Evolutionary conservation across 176 grass and related monocot species (phyloP), one percentile per base, ranked within the genome.

Genomic region (Coix lacrymajobi): DNA sequence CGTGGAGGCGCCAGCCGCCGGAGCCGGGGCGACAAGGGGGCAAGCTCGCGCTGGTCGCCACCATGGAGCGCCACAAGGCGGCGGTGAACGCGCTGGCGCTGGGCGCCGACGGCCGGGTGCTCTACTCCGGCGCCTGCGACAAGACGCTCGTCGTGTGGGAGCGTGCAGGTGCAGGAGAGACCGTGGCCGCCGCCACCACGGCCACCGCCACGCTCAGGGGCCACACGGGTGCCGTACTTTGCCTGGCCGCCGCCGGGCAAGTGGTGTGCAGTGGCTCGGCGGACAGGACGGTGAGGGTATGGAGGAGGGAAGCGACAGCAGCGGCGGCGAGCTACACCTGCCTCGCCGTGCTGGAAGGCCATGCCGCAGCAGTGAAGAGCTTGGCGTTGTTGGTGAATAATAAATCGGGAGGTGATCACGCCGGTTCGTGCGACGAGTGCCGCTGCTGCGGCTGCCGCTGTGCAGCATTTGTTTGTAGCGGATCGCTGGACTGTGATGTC

Each of bases 81-180:
- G 91, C 81, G 0, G 91, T 93, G 63, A 97, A 93, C 54, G 84
- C 94, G 15, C 85, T 97, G 46, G 91, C 80, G 11, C 11, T 97
- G 1, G 92, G 86, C 33, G 70, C 12, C 25, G 91, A 75, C n/a
- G 86, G 91, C 2, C 73, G 4, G 10, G 81, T 93, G 29, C 84
- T 97, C 38, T 97, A 97, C 75, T 97, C 94, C 5, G 94, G 94
- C 45, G 58, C 81, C 15, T 79, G 91, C 14, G 94, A 97, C 40
- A 81, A 70, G 20, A 78, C 89, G 2, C 75, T 97, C 25, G n/a
- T 97, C 16, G 86, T 91, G 44, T 97, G 94, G 94, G 91, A 91
- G 73, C 5, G 48, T 8, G 52, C 77, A 9, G 45, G 36, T 16
- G 19, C 24, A 0, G 43, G 45, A 22, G 88, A 69, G 8, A 4